These are phyloP conservation scores for Aspergillus brunneoviolaceus DNA, from an alignment of 2,329 filamentous ascomycete species.

Conservation along the genomic window DNA sequence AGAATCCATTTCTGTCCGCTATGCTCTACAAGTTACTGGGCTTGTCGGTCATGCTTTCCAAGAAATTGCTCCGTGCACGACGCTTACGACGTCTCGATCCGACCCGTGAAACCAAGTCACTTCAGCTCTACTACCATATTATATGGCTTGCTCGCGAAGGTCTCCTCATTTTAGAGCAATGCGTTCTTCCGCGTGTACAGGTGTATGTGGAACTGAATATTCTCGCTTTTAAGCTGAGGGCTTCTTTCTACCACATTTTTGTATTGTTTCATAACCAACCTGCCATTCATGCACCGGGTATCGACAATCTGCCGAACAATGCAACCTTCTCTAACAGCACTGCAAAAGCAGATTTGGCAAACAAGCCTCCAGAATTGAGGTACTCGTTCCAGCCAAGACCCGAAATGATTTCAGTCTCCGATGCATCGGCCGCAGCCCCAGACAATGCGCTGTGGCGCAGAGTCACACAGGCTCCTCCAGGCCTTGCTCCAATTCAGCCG, in stretches of 20 bases:
- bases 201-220: slow-evolving; percentile 82
- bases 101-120: slow-evolving; percentile 72
- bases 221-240: slow-evolving; percentile 84
- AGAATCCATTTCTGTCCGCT: slow-evolving; percentile 70
- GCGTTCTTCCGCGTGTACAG: slow-evolving; percentile 80
- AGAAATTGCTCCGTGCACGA: slow-evolving; percentile 77
- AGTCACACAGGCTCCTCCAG: slow-evolving; percentile 33
- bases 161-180: slow-evolving; percentile 78
- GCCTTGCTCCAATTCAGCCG: slow-evolving; percentile 34
- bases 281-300: slow-evolving; percentile 63
- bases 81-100: slow-evolving; percentile 80
- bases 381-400: slow-evolving; percentile 21
- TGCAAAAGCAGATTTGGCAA: slow-evolving; percentile 28
- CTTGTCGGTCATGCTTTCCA: slow-evolving; percentile 81
- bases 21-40: slow-evolving; percentile 91
- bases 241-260: slow-evolving; percentile 95
- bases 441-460: slow-evolving; percentile 9
- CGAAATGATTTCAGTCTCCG: slow-evolving; percentile 17
- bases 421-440: not conserved
- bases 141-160: slow-evolving; percentile 95
- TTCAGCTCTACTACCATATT: slow-evolving; percentile 86
- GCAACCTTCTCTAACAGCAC: slow-evolving; percentile 29
- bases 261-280: slow-evolving; percentile 94
- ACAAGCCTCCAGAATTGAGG: slow-evolving; percentile 13
- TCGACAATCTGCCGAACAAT: slow-evolving; percentile 40